Evolutionary conservation across 305 asterid genomes (phyloP).

Genomic region (Striga hermonthica): DNA sequence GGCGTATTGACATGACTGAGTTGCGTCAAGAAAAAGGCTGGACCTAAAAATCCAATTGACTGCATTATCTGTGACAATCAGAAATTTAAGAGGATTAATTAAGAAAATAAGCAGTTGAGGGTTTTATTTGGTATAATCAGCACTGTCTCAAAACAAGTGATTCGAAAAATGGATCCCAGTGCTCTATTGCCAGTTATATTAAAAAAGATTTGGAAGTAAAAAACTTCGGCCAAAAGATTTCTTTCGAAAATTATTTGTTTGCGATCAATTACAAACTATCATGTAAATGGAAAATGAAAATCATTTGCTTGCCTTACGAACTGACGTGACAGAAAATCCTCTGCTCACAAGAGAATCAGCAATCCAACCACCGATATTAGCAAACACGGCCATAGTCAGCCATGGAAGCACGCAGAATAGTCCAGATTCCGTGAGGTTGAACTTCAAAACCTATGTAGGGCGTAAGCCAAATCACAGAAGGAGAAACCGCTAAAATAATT

Average conservation of each 20-base stretch:
- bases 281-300: conserved; percentile 11
- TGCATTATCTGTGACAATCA: conserved; percentile 75
- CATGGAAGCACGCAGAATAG: conserved; percentile 74
- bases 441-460: conserved; percentile 75
- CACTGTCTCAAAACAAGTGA: too few species aligned
- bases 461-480: conserved; percentile 5
- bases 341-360: conserved; percentile 82
- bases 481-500: neutral
- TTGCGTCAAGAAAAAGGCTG: conserved; percentile 86
- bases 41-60: conserved; percentile 87
- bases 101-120: too few species aligned
- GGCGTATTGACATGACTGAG: conserved; percentile 84
- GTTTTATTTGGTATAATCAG: too few species aligned
- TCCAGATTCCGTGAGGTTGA: conserved; percentile 87
- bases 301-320: conserved; percentile 54
- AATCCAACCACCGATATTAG: conserved; percentile 87
- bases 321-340: conserved; percentile 50
- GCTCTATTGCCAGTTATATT: too few species aligned
- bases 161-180: too few species aligned
- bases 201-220: conserved; percentile 17
- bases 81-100: conserved; percentile 22
- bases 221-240: neutral
- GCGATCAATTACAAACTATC: neutral
- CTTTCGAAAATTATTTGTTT: neutral
- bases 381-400: conserved; percentile 89